Evolutionary conservation across 1,284 basidiomycete genomes (phyloP), one percentile per base, ranked within the genome.

Genomic region (Amylostereum areolatum): DNA sequence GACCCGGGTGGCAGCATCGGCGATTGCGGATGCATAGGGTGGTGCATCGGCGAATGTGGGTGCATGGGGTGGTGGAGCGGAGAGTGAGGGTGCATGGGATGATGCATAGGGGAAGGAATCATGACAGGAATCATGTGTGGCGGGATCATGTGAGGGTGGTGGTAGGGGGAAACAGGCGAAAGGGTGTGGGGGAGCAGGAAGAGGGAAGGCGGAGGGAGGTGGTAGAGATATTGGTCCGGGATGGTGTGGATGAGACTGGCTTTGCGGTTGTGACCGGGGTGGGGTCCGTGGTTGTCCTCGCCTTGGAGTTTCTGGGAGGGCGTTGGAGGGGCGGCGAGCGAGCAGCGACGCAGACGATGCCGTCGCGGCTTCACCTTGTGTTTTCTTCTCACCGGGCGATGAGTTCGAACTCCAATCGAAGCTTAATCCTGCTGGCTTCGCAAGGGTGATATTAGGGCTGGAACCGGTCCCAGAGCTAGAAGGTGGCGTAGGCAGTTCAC

Each of bases 171-270:
- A 33, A 53, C 49, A 4, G 58, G 59, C 5, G 66, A 67, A 31
- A 66, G 53, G 7, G 64, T 59, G 43, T 65, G 66, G 1, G 62
- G 60, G 4, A 69, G 61, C 33, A 63, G n/a, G 70, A 37, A 62
- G 57, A 28, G 63, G 70, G 62, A 74, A 79, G 45, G 63, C 60
- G 11, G 70, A 67, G 0, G 77, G 77, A 0, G 85, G 85, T 7
- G 85, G 85, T 27, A 88, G 70, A 0, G 80, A 64, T 44, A 88
- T 88, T 0, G 80, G 80, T 0, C 85, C 85, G 1, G 85, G 86
- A 56, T 84, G 85, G 47, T 78, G 74, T 25, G 76, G 75, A 53
- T 81, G 77, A n/a, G 67, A 60, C 10, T 65, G 63, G 31, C 64
- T 62, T 36, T 63, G 66, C 12, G 59, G 47, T n/a, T 55, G 55